Base-by-base conservation (phyloP, 805 yeast species). In the Suhomyces kilbournensis region DNA sequence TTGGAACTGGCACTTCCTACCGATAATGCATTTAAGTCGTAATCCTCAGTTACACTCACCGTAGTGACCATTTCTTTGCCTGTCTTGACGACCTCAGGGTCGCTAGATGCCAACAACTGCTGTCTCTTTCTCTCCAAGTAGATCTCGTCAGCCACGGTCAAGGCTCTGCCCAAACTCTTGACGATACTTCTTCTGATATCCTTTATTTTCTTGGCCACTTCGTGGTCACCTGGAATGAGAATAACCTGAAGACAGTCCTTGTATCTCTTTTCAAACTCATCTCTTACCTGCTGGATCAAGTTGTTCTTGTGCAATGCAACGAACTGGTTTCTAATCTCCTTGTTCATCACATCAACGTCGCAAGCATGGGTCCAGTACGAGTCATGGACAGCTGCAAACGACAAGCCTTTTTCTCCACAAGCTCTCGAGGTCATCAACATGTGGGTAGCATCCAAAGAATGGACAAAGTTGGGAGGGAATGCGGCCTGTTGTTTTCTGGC, bases 361-460 rank as follows among this genome's bases (percentile, higher is more conserved):
- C 82, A 74, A 1, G 99, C 97, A 66, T 94, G 98, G 0, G 98
- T 91, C 99, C 99, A 93, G 68, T 89, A 93, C 0, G 98, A 93
- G 67, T 93, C 99, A 69, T 93, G 99, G 22, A 93, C 99, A 0
- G 98, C 84, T 0, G 98, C 97, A 77, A 94, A 93, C 10, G 83
- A 75, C 47, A 94, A 69, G 0, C 81, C 83, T 1, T 66, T 65
- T 42, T 84, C 78, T 4, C 86, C 83, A 68, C 97, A 90, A 22
- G 83, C 83, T 48, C 82, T 76, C 0, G 97, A 96, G 7, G 97
- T 87, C 75, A 92, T 72, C 48, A 94, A 76, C 99, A 93, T 94
- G 67, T 93, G 99, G 0, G 97, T 86, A 1, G 98, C 98, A 77
- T 93, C 99, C 53, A 93, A 75, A 0, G 98, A 93, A 66, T 93